Percentiles rank a stretch among this genome's conserved stretches.
Conservation (phyloP, 2,329 filamentous ascomycete species). For the Colletotrichum sp. region DNA sequence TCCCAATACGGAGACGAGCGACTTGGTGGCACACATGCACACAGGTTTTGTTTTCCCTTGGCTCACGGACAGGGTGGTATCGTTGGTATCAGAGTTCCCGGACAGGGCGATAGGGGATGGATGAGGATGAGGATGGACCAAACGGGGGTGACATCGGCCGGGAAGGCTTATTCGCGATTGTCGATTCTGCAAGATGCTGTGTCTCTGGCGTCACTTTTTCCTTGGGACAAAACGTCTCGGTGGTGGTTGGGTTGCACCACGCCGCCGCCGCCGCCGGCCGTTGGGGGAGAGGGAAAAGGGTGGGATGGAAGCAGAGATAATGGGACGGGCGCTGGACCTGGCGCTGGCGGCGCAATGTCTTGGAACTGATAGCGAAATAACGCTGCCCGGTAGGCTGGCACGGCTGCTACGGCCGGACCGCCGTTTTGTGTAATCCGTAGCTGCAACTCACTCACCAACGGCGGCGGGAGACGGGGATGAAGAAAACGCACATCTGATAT, state of each 20-base stretch:
- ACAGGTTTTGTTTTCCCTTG: not conserved
- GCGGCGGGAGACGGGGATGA: not conserved
- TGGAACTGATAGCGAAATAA: constrained; percentile 9
- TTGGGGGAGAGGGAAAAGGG: not conserved
- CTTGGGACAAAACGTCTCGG: not conserved
- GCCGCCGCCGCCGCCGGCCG: not conserved
- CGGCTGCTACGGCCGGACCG: not conserved
- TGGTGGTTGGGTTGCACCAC: not conserved
- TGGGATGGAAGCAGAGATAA: not conserved
- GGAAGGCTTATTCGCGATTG: not conserved
- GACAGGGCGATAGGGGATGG: not conserved
- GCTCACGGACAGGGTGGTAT: not conserved
- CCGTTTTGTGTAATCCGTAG: not conserved
- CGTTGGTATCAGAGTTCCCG: not conserved
- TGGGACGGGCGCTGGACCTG: not conserved
- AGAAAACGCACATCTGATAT: not conserved
- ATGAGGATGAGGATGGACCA: not conserved
- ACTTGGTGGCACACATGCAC: not conserved
- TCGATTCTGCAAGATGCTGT: constrained; percentile 20
- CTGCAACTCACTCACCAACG: not conserved
- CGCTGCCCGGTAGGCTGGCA: not conserved
- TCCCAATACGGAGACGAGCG: not conserved
- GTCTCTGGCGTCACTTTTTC: constrained; percentile 14
- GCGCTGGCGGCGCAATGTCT: not conserved
- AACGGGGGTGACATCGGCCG: constrained; percentile 6